phyloP scores from a whole-genome alignment of 169 alveolate genomes.

The Perkinsus olseni region DNA sequence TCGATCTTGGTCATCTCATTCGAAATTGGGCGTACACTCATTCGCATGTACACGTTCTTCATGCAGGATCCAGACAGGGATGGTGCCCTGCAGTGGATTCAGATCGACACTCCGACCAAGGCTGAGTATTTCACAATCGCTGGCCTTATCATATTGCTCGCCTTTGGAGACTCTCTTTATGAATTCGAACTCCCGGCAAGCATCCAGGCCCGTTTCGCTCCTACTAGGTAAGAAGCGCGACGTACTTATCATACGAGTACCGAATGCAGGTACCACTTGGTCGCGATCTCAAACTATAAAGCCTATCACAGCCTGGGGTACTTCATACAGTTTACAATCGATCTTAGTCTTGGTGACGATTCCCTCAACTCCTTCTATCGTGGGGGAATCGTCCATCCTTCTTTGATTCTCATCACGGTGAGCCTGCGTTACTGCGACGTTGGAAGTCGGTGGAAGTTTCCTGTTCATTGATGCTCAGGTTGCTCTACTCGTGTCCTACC shows the following conservation, averaged over 20 bases:
- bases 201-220: not conserved
- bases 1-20: no score
- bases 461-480: no score
- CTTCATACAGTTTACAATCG: not conserved
- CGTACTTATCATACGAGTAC: not conserved
- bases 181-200: not conserved
- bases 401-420: not conserved
- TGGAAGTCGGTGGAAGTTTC: no score
- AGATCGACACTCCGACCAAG: not conserved
- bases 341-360: not conserved
- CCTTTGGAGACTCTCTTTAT: not conserved
- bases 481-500: no score
- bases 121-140: not conserved
- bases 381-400: not conserved
- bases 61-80: not conserved
- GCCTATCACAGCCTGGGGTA: not conserved
- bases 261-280: not conserved
- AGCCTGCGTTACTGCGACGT: no score
- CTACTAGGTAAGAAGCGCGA: not conserved
- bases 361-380: not conserved
- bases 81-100: not conserved
- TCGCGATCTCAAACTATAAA: not conserved
- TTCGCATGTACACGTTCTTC: not conserved
- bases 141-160: not conserved
- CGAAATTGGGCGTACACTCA: no score